Evolutionary conservation across 306 rosid species (phyloP).

Genomic region (Mimosa bimucronata): DNA sequence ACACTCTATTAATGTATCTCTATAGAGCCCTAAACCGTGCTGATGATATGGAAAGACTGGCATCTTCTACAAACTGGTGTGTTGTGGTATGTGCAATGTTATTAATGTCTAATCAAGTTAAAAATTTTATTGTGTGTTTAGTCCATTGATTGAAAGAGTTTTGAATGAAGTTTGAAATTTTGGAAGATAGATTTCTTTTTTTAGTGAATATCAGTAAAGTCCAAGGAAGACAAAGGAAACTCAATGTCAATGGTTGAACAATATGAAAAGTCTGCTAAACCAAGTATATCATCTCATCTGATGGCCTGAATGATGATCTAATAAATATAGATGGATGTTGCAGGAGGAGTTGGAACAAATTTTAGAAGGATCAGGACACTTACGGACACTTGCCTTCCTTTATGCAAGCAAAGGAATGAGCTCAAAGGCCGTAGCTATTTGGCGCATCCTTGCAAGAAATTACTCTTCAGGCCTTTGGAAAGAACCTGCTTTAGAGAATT

Average conservation of each 20-base stretch:
- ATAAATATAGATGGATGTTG: constrained; percentile 59
- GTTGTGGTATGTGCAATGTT: constrained; percentile 73
- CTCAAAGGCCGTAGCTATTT: constrained; percentile 84
- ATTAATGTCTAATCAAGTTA: constrained; percentile 25
- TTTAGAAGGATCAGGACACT: constrained; percentile 87
- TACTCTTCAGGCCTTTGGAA: constrained; percentile 82
- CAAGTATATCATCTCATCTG: neutral
- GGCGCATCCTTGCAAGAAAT: constrained; percentile 90
- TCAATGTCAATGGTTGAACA: neutral
- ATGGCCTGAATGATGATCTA: constrained; percentile 57
- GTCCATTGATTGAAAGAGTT: constrained; percentile 27
- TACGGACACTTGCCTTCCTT: constrained; percentile 92
- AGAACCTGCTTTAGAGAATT: constrained; percentile 58
- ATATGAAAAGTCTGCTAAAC: neutral
- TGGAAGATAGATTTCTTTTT: constrained; percentile 18
- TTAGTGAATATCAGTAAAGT: neutral
- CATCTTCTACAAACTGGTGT: constrained; percentile 84
- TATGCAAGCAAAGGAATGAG: constrained; percentile 93
- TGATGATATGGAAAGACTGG: constrained; percentile 88
- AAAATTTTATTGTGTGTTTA: constrained; percentile 15
- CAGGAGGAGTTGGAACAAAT: constrained; percentile 98
- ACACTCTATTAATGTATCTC: constrained; percentile 87
- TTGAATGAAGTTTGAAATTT: constrained; percentile 23
- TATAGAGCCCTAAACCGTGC: constrained; percentile 83
- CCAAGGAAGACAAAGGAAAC: neutral